These are phyloP conservation scores for Strobilomyces dryophilus DNA, from an alignment of 768 basidiomycete species.

Conservation along the genomic window DNA sequence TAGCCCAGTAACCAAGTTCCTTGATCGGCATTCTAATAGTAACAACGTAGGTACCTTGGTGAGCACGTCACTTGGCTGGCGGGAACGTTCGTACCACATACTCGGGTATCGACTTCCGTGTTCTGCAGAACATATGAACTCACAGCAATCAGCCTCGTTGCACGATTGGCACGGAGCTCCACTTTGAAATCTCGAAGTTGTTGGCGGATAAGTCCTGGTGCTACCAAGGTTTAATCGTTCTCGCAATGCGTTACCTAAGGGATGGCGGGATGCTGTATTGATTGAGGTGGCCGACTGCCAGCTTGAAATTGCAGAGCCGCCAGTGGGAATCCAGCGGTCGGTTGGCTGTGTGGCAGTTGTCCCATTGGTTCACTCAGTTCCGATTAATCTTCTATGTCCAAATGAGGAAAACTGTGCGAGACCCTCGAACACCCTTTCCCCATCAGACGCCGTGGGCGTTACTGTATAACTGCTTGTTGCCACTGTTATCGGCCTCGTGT, in stretches of 20 bases:
- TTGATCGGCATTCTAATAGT: conserved; percentile 8
- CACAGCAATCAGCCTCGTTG: conserved; percentile 11
- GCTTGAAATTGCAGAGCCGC: conserved; percentile 1
- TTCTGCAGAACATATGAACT: not conserved
- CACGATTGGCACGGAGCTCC: not conserved
- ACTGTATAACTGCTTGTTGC: too few relatives aligned
- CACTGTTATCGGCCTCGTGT: conserved; percentile 25
- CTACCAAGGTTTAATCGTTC: conserved; percentile 2
- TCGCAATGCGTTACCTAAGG: conserved; percentile 2
- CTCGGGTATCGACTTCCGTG: not conserved
- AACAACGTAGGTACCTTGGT: not conserved
- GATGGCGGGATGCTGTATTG: conserved; percentile 18
- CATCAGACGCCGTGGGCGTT: conserved; percentile 21
- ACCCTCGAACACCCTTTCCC: conserved; percentile 21
- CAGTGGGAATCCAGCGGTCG: conserved; percentile 1
- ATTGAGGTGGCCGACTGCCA: conserved; percentile 6
- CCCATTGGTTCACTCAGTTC: not conserved
- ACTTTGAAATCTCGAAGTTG: not conserved
- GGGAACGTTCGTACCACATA: not conserved
- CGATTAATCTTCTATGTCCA: not conserved
- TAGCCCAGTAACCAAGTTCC: conserved; percentile 1
- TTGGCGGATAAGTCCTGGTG: not conserved
- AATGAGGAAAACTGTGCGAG: conserved; percentile 11
- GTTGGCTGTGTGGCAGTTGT: not conserved
- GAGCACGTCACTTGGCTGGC: conserved; percentile 2